Conservation (phyloP, 768 basidiomycete species). For the Pilatotrama ljubarskyi region DNA sequence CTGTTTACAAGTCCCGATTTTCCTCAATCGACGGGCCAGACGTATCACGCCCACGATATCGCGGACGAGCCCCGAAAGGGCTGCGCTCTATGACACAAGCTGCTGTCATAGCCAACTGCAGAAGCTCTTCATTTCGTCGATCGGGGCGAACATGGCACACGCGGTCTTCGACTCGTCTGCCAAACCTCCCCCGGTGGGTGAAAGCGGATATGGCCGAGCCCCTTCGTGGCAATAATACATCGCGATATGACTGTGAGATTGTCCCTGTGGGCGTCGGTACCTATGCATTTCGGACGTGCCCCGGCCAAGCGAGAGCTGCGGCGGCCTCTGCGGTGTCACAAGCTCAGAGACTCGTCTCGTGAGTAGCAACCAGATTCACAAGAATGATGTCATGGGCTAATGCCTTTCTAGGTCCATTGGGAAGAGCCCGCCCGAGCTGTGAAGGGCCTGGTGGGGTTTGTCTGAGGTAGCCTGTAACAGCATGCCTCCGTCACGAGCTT, state of each 20-base stretch:
- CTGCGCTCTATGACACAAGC: background rate
- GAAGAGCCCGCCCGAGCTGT: background rate
- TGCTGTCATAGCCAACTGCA: background rate
- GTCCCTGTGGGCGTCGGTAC: background rate
- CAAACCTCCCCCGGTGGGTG: background rate
- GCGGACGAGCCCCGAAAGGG: background rate
- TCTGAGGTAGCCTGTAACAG: background rate
- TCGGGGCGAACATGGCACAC: constrained; percentile 5
- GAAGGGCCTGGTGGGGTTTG: background rate
- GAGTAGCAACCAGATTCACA: background rate
- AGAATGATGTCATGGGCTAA: constrained; percentile 8
- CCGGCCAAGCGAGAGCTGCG: background rate
- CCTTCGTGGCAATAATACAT: constrained; percentile 4
- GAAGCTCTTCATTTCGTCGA: background rate
- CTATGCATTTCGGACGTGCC: background rate
- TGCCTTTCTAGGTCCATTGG: constrained; percentile 3
- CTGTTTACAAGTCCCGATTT: too few relatives aligned
- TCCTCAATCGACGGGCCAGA: too few relatives aligned
- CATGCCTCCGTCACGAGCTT: background rate
- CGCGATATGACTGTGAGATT: constrained; percentile 3
- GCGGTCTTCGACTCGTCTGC: background rate
- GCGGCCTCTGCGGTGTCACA: background rate
- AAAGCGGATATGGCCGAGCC: background rate
- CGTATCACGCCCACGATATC: too few relatives aligned
- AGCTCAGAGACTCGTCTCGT: constrained; percentile 2